Percentiles rank a stretch among this genome's conserved stretches.
These are phyloP conservation scores for Rhizoctonia solani DNA, from an alignment of 1,284 basidiomycete species.

Conservation along the genomic window DNA sequence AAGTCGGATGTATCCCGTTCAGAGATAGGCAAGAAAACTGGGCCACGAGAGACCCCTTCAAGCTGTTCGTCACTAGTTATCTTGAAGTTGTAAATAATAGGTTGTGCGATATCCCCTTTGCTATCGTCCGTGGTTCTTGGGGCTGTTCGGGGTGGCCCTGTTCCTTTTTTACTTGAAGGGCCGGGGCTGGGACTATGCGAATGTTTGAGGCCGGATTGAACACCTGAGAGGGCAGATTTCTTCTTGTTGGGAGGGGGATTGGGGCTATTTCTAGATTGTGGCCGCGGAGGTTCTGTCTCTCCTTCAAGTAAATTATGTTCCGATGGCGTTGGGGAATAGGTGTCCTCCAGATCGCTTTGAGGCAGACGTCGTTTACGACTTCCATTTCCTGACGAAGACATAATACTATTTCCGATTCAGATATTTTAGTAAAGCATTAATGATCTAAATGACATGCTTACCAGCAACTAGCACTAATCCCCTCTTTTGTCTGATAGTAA, in stretches of 20 bases:
- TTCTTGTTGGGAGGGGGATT: slow-evolving; percentile 30
- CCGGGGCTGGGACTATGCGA: slow-evolving; percentile 26
- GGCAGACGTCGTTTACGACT: slow-evolving; percentile 24
- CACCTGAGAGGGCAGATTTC: slow-evolving; percentile 16
- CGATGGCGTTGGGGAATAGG: slow-evolving; percentile 11
- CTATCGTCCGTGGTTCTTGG: slow-evolving; percentile 16
- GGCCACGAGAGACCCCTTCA: slow-evolving; percentile 17
- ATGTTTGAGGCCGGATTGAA: slow-evolving; percentile 30
- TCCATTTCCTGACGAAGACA: slow-evolving; percentile 14
- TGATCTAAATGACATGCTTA: too few species aligned
- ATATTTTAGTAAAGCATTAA: too few species aligned
- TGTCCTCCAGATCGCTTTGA: slow-evolving; percentile 21
- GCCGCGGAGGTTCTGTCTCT: not conserved
- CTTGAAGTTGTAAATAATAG: slow-evolving; percentile 30
- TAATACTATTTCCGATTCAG: not conserved
- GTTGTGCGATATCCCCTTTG: not conserved
- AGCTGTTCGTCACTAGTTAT: slow-evolving; percentile 21
- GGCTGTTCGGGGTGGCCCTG: slow-evolving; percentile 15
- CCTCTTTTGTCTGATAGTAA: too few species aligned
- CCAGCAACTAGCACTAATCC: too few species aligned
- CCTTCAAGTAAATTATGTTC: not conserved
- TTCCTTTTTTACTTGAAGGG: slow-evolving; percentile 13
- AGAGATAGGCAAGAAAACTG: slow-evolving; percentile 20
- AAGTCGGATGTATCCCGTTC: slow-evolving; percentile 25
- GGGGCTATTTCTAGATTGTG: slow-evolving; percentile 14